These are phyloP conservation scores for Schizonepeta tenuifolia DNA, from an alignment of 257 asterid species.

Conservation along the genomic window DNA sequence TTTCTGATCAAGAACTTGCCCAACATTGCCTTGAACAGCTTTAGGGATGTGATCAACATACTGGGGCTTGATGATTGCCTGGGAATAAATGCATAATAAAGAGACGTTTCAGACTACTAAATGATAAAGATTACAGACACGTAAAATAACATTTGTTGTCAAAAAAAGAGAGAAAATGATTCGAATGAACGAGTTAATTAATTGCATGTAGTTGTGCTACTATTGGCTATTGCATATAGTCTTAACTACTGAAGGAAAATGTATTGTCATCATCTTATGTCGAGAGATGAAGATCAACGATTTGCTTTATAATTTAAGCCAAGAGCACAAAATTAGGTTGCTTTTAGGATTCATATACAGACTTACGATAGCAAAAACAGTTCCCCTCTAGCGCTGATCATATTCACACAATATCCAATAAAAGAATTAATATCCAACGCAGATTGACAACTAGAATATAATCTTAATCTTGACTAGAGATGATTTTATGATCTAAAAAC, in stretches of 20 bases:
- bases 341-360: neutral
- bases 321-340: neutral
- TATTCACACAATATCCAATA: neutral
- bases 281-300: neutral
- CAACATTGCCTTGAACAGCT: slow-evolving; percentile 99
- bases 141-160: neutral
- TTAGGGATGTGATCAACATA: slow-evolving; percentile 98
- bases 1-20: slow-evolving; percentile 93
- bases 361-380: neutral
- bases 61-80: slow-evolving; percentile 98
- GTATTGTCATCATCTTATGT: neutral
- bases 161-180: neutral
- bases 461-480: neutral
- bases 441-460: neutral
- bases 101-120: slow-evolving; percentile 3
- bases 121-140: neutral
- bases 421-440: neutral
- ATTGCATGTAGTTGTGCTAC: neutral
- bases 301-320: slow-evolving; percentile 1
- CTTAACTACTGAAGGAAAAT: neutral
- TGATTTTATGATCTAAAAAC: neutral
- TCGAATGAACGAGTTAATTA: neutral
- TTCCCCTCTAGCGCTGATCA: neutral
- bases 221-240: neutral
- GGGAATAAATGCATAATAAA: neutral